Percentiles rank a stretch among this genome's conserved stretches.
These are phyloP conservation scores for Papiliotrema laurentii DNA, from an alignment of 1,284 basidiomycete genomes.

Conservation along the genomic window DNA sequence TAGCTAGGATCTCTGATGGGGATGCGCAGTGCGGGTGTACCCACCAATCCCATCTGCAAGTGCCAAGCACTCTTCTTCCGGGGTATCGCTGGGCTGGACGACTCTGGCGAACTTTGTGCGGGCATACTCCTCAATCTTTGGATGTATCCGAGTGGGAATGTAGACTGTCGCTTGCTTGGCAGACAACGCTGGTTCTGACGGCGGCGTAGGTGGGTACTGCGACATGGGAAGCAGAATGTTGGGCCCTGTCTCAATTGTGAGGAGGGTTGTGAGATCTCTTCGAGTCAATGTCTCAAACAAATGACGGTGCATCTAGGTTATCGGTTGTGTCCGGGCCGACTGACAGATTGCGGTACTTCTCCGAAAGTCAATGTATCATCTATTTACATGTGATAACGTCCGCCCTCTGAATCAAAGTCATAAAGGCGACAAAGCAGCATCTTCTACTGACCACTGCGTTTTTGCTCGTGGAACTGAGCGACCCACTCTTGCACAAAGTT, in stretches of 20 bases:
- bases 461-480: constrained; percentile 54
- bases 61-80: constrained; percentile 23
- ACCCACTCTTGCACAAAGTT: constrained; percentile 79
- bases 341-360: too few species aligned
- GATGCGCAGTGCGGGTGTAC: too few species aligned
- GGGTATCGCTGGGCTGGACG: constrained; percentile 21
- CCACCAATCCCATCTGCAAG: constrained; percentile 26
- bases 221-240: not conserved
- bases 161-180: constrained; percentile 32
- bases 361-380: too few species aligned
- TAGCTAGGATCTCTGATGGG: not conserved
- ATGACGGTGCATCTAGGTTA: too few species aligned
- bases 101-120: constrained; percentile 26
- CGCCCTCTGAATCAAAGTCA: too few species aligned
- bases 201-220: constrained; percentile 13
- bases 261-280: too few species aligned
- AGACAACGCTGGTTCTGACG: constrained; percentile 6
- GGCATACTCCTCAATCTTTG: constrained; percentile 32
- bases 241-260: not conserved
- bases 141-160: constrained; percentile 35
- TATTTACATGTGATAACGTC: too few species aligned
- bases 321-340: too few species aligned
- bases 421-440: too few species aligned
- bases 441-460: constrained; percentile 5
- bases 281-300: too few species aligned